These are phyloP conservation scores for Diaporthe sp. DNA, from an alignment of 2,329 filamentous ascomycete genomes.

Conservation along the genomic window DNA sequence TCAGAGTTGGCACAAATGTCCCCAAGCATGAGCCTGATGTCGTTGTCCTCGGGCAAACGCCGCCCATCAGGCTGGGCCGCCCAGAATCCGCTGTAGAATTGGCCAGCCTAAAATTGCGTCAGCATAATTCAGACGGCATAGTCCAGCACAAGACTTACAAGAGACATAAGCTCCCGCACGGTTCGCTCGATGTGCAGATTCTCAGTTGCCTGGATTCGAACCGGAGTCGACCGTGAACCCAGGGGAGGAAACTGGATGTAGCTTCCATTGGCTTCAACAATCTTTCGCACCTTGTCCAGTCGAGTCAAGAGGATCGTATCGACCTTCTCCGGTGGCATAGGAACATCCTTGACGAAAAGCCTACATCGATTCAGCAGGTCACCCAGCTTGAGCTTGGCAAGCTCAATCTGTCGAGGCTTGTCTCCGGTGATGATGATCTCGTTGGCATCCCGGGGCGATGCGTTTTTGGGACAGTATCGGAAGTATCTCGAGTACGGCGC, in stretches of 20 bases:
- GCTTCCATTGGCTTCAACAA: constrained; percentile 95
- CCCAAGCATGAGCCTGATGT: constrained; percentile 89
- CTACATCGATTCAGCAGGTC: constrained; percentile 85
- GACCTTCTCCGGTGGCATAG: constrained; percentile 90
- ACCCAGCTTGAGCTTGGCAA: constrained; percentile 91
- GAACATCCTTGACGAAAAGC: constrained; percentile 90
- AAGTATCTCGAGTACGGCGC: constrained; percentile 93
- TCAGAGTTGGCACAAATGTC: constrained; percentile 97
- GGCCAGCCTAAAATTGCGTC: constrained; percentile 74
- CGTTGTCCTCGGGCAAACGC: constrained; percentile 70
- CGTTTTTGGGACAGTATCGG: constrained; percentile 86
- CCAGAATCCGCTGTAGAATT: constrained; percentile 98
- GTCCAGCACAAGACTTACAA: constrained; percentile 66
- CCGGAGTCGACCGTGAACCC: constrained; percentile 83
- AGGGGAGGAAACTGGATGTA: constrained; percentile 93
- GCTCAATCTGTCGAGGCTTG: constrained; percentile 82
- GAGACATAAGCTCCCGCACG: constrained; percentile 92
- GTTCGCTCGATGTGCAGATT: constrained; percentile 95
- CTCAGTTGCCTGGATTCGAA: constrained; percentile 93
- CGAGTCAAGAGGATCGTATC: constrained; percentile 92
- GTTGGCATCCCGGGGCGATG: constrained; percentile 82
- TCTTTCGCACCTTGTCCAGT: constrained; percentile 96
- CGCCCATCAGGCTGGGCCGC: constrained; percentile 82
- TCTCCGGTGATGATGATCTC: constrained; percentile 97
- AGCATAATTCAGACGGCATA: constrained; percentile 35